Conservation (phyloP, 768 basidiomycete genomes). For the Leccinellum albellum region DNA sequence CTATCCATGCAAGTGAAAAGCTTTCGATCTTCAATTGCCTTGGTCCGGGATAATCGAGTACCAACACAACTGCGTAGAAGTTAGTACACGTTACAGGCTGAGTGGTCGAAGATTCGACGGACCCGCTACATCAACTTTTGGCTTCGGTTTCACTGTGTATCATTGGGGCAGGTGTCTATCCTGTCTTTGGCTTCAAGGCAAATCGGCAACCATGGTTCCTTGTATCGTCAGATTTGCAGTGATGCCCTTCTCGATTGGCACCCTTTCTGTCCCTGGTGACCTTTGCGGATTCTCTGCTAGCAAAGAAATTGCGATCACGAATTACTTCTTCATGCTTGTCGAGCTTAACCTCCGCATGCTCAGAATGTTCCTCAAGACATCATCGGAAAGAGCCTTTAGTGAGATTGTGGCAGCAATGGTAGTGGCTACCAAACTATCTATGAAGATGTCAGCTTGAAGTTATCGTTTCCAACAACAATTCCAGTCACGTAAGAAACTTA, state of each 20-base stretch:
- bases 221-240: neutral
- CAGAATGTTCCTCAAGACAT: neutral
- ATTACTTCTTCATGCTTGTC: neutral
- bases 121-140: neutral
- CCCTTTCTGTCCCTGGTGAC: neutral
- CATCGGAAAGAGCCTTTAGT: conserved; percentile 8
- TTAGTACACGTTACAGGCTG: neutral
- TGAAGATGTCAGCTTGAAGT: no score
- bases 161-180: neutral
- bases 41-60: neutral
- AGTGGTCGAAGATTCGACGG: neutral
- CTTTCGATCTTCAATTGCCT: neutral
- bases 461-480: no score
- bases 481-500: no score
- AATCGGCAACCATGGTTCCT: neutral
- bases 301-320: neutral
- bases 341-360: neutral
- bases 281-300: neutral
- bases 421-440: no score
- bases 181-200: neutral
- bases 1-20: neutral
- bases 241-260: neutral
- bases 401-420: no score
- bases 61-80: neutral
- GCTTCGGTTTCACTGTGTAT: neutral